phyloP scores from a whole-genome alignment of 208 protist species.

The Acanthamoeba healyi region DNA sequence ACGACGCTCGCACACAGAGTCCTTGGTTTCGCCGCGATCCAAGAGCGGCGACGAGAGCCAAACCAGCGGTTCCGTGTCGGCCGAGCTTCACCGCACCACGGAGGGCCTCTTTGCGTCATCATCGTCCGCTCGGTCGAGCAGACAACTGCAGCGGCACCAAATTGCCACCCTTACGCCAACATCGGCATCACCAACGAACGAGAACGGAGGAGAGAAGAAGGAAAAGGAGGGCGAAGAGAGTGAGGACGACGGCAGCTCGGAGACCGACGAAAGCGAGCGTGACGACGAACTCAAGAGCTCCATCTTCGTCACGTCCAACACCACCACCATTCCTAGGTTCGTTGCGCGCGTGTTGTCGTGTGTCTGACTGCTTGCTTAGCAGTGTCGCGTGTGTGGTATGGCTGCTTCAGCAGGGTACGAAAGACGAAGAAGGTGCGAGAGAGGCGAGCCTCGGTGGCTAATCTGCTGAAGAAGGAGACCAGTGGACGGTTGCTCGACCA shows the following conservation, averaged over 20 bases:
- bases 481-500: background rate
- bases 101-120: too few relatives aligned
- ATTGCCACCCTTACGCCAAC: too few relatives aligned
- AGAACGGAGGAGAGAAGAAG: too few relatives aligned
- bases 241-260: background rate
- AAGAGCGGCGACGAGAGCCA: too few relatives aligned
- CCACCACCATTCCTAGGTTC: too few relatives aligned
- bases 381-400: too few relatives aligned
- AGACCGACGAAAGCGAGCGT: slow-evolving; percentile 1
- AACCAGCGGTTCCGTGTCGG: background rate
- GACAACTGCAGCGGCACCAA: background rate
- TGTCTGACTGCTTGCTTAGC: too few relatives aligned
- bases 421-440: slow-evolving; percentile 11
- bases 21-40: background rate
- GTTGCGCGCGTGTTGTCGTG: too few relatives aligned
- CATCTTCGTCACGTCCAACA: background rate
- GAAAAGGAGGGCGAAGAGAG: background rate
- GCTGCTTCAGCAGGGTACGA: too few relatives aligned
- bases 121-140: too few relatives aligned
- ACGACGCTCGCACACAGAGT: background rate
- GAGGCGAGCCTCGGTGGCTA: slow-evolving; percentile 1
- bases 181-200: too few relatives aligned
- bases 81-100: too few relatives aligned
- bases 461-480: slow-evolving; percentile 4
- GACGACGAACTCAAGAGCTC: slow-evolving; percentile 43